These are phyloP conservation scores for Colletotrichum simmondsii DNA, from an alignment of 2,329 filamentous ascomycete genomes.

Conservation along the genomic window DNA sequence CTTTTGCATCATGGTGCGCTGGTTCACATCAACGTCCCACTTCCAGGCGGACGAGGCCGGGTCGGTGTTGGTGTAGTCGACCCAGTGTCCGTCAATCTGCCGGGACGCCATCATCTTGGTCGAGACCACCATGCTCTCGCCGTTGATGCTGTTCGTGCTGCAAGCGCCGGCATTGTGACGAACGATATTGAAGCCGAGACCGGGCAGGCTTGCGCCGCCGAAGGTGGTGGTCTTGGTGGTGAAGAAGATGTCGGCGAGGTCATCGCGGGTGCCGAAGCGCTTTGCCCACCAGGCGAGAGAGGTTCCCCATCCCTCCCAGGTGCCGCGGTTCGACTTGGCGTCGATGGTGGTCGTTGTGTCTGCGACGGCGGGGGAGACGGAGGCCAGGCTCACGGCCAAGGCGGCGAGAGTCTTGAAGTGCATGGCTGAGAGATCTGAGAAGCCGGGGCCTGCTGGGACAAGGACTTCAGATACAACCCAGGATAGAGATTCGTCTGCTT, in stretches of 20 bases:
- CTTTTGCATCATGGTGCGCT: conserved; percentile 51
- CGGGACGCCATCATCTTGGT: conserved; percentile 49
- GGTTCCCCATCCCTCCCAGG: conserved; percentile 56
- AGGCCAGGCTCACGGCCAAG: conserved; percentile 15
- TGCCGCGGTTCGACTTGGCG: conserved; percentile 47
- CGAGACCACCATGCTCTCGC: conserved; percentile 48
- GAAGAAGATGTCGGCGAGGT: conserved; percentile 55
- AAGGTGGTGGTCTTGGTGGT: conserved; percentile 43
- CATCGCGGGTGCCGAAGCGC: conserved; percentile 51
- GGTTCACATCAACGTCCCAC: conserved; percentile 52
- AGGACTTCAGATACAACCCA: not conserved
- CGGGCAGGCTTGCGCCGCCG: conserved; percentile 45
- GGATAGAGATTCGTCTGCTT: not conserved
- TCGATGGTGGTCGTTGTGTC: conserved; percentile 25
- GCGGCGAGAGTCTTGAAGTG: conserved; percentile 9
- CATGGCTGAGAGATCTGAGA: not conserved
- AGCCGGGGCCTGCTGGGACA: not conserved
- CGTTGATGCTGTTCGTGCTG: conserved; percentile 47
- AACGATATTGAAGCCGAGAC: conserved; percentile 54
- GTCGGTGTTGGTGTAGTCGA: conserved; percentile 47
- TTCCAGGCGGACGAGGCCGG: conserved; percentile 50
- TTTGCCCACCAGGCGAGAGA: conserved; percentile 57
- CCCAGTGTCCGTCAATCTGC: conserved; percentile 53
- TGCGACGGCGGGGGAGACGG: not conserved
- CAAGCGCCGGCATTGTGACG: conserved; percentile 56